Conservation (phyloP, 129 eudicot species). For the Centrapalus pauciflorus region DNA sequence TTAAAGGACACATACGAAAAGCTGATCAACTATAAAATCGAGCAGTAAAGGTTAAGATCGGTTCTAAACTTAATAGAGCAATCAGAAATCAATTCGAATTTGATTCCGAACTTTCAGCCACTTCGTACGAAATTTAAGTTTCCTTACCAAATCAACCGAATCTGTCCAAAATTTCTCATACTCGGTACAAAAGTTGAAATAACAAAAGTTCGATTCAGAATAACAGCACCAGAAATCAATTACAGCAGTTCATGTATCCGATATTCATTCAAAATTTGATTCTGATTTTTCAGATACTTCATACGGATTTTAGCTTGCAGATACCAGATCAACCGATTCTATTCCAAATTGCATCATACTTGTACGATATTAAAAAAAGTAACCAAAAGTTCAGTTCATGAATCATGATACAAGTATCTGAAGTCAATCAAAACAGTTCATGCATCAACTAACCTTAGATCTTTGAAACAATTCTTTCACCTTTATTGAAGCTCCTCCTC, state of each 20-base stretch:
- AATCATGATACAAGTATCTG: background rate
- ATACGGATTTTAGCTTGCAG: background rate
- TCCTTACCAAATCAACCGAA: slow-evolving; percentile 14
- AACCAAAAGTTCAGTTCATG: background rate
- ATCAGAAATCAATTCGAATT: background rate
- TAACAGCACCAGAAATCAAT: background rate
- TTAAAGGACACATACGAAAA: background rate
- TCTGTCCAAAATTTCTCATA: background rate
- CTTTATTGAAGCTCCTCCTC: slow-evolving; percentile 18
- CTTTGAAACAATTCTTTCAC: slow-evolving; percentile 15
- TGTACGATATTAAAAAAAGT: slow-evolving; percentile 8
- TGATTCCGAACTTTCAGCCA: slow-evolving; percentile 3
- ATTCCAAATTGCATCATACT: background rate
- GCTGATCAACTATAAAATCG: slow-evolving; percentile 7
- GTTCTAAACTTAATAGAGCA: background rate
- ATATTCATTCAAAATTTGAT: background rate
- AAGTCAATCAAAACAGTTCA: background rate
- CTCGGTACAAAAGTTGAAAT: background rate
- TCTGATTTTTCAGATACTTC: slow-evolving; percentile 2
- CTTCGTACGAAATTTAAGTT: background rate
- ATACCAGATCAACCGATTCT: slow-evolving; percentile 4
- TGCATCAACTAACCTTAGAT: slow-evolving; percentile 28
- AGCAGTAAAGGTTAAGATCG: background rate
- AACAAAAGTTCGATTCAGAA: background rate
- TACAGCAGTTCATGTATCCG: background rate